Base-by-base conservation (phyloP, 176 grass and related monocot genomes). In the Chrysopogon serrulatus region DNA sequence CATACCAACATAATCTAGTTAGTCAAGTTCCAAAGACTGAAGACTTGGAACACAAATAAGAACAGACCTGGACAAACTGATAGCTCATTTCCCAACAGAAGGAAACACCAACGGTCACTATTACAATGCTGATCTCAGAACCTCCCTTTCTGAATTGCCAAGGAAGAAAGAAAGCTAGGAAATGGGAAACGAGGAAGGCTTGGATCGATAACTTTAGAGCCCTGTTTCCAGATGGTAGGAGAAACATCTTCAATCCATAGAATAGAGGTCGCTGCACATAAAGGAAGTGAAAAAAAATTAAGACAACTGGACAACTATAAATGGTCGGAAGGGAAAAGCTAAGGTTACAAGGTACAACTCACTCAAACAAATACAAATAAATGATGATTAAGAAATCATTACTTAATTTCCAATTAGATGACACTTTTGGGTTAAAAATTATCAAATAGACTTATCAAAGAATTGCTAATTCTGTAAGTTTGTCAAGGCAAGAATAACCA, bases 21-120 rank as follows among this genome's bases (percentile, higher is more conserved):
- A 61, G 26, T 74, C n/a, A 85, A 83, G 77, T 49, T 73, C 41
- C 28, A 57, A 27, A 71, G 36, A 33, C 6, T 26, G 33, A 79
- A 83, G 36, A 73, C 33, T 30, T 11, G 18, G 53, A 76, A 31
- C 4, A 60, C 3, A 30, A 31, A 75, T 16, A 43, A 76, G 63
- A 90, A 76, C 74, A 71, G 53, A 99, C 96, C 93, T 99, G 93
- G 39, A 94, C 81, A 81, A 96, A 90, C 79, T 99, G 93, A 82
- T 94, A 90, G 82, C 87, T 96, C 76, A 96, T 85, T 87, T 99
- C 96, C 87, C 90, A 96, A 90, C 90, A 99, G 77, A 92, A 89
- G 44, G 90, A 90, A 90, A 92, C 69, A 66, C 45, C 49, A 35
- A 63, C 45, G 4, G 42, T 89, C 74, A 88, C 82, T 37, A 96